A percentile compares a stretch with the other conserved stretches of the same genome.
Conservation (phyloP, 345 rosid genomes). For the Boechera retrofracta region DNA sequence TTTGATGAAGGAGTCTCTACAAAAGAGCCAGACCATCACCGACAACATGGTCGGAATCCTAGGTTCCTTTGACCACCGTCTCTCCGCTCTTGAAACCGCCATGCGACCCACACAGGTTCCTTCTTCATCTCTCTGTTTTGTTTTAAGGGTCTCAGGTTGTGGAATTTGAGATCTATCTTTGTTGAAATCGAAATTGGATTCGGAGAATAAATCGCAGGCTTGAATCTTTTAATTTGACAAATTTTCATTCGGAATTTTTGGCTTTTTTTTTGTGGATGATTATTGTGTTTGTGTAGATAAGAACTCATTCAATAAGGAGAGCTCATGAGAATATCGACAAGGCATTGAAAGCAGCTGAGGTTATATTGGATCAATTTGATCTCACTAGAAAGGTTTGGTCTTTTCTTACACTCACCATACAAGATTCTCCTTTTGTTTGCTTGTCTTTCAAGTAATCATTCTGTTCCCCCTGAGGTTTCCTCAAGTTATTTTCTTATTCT, state of each 20-base stretch:
- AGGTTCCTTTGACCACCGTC: slow-evolving; percentile 96
- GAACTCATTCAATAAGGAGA: slow-evolving; percentile 88
- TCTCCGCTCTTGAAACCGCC: slow-evolving; percentile 97
- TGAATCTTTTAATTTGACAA: not conserved
- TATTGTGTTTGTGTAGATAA: slow-evolving; percentile 53
- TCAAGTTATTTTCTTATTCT: no score
- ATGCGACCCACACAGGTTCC: slow-evolving; percentile 97
- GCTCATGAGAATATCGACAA: slow-evolving; percentile 94
- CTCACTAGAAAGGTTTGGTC: slow-evolving; percentile 70
- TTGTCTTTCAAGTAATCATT: slow-evolving; percentile 37
- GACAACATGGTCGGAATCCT: slow-evolving; percentile 92
- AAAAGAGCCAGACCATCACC: slow-evolving; percentile 86
- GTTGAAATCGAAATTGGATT: not conserved
- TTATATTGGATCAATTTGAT: slow-evolving; percentile 78
- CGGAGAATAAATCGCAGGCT: no score
- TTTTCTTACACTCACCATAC: not conserved
- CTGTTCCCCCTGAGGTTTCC: not conserved
- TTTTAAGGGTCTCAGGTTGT: not conserved
- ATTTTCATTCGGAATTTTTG: not conserved
- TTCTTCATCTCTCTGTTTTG: slow-evolving; percentile 3
- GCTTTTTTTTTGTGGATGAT: not conserved
- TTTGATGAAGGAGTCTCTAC: slow-evolving; percentile 68
- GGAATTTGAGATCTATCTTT: slow-evolving; percentile 16
- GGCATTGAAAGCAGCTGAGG: slow-evolving; percentile 78
- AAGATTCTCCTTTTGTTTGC: slow-evolving; percentile 6